Evolutionary conservation across 257 asterid genomes (phyloP).

Genomic region (Nicotiana sylvestris): DNA sequence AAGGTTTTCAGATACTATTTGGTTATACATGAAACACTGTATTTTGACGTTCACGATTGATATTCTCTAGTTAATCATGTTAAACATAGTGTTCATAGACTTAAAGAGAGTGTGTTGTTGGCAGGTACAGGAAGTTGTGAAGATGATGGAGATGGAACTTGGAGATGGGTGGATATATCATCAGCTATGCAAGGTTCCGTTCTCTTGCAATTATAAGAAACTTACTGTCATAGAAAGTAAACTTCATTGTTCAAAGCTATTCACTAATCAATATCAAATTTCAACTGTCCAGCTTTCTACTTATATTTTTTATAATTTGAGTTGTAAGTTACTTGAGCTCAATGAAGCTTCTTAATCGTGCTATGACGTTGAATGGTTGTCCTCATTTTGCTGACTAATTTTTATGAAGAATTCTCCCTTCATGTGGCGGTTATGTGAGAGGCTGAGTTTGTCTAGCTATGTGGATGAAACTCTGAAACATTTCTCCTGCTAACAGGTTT

Average conservation of each 20-base stretch:
- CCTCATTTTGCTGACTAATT: not conserved
- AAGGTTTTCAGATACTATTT: slow-evolving; percentile 37
- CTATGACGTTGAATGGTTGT: not conserved
- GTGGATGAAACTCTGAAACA: not conserved
- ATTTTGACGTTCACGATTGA: not conserved
- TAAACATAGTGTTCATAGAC: not conserved
- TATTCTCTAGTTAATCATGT: not conserved
- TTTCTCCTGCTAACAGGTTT: slow-evolving; percentile 45
- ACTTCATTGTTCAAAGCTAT: not conserved
- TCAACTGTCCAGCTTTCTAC: not conserved
- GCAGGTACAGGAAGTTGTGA: slow-evolving; percentile 54
- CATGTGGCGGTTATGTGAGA: not conserved
- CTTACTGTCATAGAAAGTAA: not conserved
- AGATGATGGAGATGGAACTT: slow-evolving; percentile 69
- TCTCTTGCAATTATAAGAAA: not conserved
- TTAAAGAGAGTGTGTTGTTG: not conserved
- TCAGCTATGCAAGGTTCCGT: slow-evolving; percentile 55
- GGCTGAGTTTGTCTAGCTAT: not conserved
- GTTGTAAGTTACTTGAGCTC: not conserved
- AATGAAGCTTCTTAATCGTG: not conserved
- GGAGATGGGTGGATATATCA: slow-evolving; percentile 74
- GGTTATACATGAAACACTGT: not conserved
- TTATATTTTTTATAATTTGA: not conserved
- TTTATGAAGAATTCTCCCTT: not conserved
- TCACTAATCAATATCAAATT: not conserved